phyloP scores from a whole-genome alignment of 2,329 filamentous ascomycete species.

The Nemania sp. region DNA sequence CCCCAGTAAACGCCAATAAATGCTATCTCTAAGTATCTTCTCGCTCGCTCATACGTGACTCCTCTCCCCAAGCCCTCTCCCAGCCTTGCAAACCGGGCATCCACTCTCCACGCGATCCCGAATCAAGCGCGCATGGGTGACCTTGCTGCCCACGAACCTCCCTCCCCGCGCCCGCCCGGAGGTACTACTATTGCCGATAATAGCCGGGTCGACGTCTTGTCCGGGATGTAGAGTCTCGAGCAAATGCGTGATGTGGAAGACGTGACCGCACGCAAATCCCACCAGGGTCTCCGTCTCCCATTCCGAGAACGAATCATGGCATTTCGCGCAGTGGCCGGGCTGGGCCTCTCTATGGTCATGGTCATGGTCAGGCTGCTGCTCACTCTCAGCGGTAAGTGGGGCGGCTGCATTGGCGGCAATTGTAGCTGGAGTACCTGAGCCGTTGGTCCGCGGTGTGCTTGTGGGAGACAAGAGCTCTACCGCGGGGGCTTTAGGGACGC shows the following conservation, averaged over 20 bases:
- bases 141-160: slow-evolving; percentile 84
- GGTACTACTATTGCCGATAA: slow-evolving; percentile 23
- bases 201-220: slow-evolving; percentile 57
- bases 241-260: slow-evolving; percentile 82
- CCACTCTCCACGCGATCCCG: slow-evolving; percentile 75
- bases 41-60: slow-evolving; percentile 25
- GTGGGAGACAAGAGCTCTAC: slow-evolving; percentile 37
- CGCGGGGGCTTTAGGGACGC: slow-evolving; percentile 50
- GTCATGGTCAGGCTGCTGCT: slow-evolving; percentile 49
- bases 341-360: slow-evolving; percentile 53
- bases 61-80: slow-evolving; percentile 46
- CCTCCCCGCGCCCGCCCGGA: slow-evolving; percentile 57
- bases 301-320: slow-evolving; percentile 67
- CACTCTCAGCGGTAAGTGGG: slow-evolving; percentile 21
- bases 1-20: slow-evolving; percentile 27
- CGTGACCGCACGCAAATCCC: slow-evolving; percentile 84
- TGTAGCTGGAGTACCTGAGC: slow-evolving; percentile 41
- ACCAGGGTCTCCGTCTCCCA: slow-evolving; percentile 78
- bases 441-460: slow-evolving; percentile 42
- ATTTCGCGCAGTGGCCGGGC: slow-evolving; percentile 71
- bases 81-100: slow-evolving; percentile 68
- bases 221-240: slow-evolving; percentile 64
- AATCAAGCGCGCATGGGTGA: slow-evolving; percentile 84
- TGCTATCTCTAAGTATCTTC: slow-evolving; percentile 26
- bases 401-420: background rate